Base-by-base conservation (phyloP, 2,329 filamentous ascomycete species). In the Penicillium sp. region DNA sequence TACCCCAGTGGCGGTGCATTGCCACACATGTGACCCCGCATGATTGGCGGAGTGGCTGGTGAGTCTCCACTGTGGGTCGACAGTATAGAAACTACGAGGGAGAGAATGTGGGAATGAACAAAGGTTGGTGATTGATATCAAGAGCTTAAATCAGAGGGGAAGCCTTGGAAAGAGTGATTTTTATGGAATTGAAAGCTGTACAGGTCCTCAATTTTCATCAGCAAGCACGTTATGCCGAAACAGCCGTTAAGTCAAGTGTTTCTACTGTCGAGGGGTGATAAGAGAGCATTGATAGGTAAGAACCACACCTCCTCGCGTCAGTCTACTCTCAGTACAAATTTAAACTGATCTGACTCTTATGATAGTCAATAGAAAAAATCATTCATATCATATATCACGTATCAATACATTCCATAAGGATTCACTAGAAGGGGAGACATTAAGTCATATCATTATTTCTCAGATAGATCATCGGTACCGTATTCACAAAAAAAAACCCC, bases 11-110 rank as follows among this genome's bases (percentile, higher is more conserved):
- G 66, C 66, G 61, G 40, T 65, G 65, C 58, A 49, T 47, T 56
- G 68, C 68, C 68, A 69, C 68, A 49, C 53, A 47, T 59, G 67
- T 68, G 65, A 66, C 54, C 38, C 54, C 54, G 26, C 54, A 47
- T 57, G 42, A 57, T 57, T 38, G 40, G 42, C 42, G 13, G 42
- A 47, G 54, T 47, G 40, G 54, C 54, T 47, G 42, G 30, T 47
- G 42, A 19, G 38, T 1, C 9, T 13, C 54, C 54, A 57, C 54
- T 26, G 28, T 19, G 17, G 42, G n/a, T 47, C 44, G 10, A 19
- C 54, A 57, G 54, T 49, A 57, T 49, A 5, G n/a, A 22, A 57
- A 38, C n/a, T 57, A 57, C 54, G 30, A 10, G 13, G 53, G 13
- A 55, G 26, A 45, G 26, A 45, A 33, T 33, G n/a, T 30, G 24